Conservation (phyloP, 2,329 filamentous ascomycete genomes). For the Cryphonectria japonica region DNA sequence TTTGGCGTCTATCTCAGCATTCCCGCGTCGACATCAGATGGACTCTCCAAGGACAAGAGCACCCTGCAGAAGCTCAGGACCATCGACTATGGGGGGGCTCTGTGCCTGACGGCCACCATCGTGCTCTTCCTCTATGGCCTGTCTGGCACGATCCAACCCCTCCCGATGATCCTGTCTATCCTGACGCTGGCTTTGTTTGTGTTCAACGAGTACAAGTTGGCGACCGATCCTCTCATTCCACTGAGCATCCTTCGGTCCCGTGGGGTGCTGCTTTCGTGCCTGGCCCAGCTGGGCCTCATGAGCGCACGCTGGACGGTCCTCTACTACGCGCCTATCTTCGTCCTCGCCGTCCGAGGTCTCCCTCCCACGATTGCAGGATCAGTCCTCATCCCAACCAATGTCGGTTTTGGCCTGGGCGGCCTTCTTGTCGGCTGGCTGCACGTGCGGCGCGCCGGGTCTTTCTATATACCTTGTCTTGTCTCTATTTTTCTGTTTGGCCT, state of each 20-base stretch:
- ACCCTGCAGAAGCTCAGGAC: constrained; percentile 59
- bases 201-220: constrained; percentile 65
- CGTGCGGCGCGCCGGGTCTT: constrained; percentile 72
- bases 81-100: constrained; percentile 76
- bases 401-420: constrained; percentile 76
- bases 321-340: constrained; percentile 81
- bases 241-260: constrained; percentile 70
- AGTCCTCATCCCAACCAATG: constrained; percentile 80
- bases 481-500: constrained; percentile 65
- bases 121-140: constrained; percentile 73
- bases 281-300: constrained; percentile 79
- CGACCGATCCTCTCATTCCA: constrained; percentile 75
- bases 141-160: constrained; percentile 61
- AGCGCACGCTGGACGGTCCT: constrained; percentile 78
- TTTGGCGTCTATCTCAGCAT: constrained; percentile 67
- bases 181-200: constrained; percentile 57
- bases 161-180: constrained; percentile 64
- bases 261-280: constrained; percentile 72
- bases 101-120: constrained; percentile 67
- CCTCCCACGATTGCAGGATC: constrained; percentile 71
- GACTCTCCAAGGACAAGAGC: constrained; percentile 46
- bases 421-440: constrained; percentile 76
- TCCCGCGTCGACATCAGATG: constrained; percentile 47
- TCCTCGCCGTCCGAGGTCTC: constrained; percentile 74
- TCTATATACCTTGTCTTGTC: constrained; percentile 67